Evolutionary conservation across 2,329 filamentous ascomycete species (phyloP).

Genomic region (Neofusicoccum laricinum): DNA sequence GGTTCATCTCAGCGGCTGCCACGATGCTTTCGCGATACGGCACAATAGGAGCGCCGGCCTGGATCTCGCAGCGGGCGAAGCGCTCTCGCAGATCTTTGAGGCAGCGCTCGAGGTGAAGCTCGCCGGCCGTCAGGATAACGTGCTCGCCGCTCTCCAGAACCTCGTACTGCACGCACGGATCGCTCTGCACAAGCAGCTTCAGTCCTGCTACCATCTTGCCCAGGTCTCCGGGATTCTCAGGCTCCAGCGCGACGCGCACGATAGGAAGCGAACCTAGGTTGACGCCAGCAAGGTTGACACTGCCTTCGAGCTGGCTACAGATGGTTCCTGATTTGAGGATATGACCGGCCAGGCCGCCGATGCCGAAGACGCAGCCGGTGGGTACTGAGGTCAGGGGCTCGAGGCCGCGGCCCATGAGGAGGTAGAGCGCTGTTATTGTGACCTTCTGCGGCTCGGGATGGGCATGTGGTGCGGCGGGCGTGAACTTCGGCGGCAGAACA

Average conservation of each 20-base stretch:
- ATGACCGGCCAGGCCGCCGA: slow-evolving; percentile 85
- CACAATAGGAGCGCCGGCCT: slow-evolving; percentile 90
- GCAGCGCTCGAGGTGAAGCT: slow-evolving; percentile 90
- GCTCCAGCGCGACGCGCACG: slow-evolving; percentile 93
- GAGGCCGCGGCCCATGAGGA: slow-evolving; percentile 90
- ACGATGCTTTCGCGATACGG: slow-evolving; percentile 94
- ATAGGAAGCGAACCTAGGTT: slow-evolving; percentile 81
- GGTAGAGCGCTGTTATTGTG: slow-evolving; percentile 82
- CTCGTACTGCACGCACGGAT: slow-evolving; percentile 94
- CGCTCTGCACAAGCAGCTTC: slow-evolving; percentile 84
- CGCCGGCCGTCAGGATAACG: slow-evolving; percentile 88
- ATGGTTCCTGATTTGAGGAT: slow-evolving; percentile 95
- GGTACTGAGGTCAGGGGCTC: slow-evolving; percentile 82
- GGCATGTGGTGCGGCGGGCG: slow-evolving; percentile 71
- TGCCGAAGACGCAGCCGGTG: slow-evolving; percentile 92
- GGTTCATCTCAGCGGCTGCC: slow-evolving; percentile 84
- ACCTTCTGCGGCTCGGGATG: slow-evolving; percentile 75
- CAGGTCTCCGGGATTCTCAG: slow-evolving; percentile 82
- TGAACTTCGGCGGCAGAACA: slow-evolving; percentile 90
- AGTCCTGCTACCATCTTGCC: slow-evolving; percentile 93
- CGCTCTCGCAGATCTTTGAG: slow-evolving; percentile 88
- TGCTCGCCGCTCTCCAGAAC: slow-evolving; percentile 91
- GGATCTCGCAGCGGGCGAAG: slow-evolving; percentile 91
- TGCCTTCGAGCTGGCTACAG: slow-evolving; percentile 80
- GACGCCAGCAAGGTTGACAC: slow-evolving; percentile 87